Percentiles rank a stretch among this genome's conserved stretches.
phyloP scores from a whole-genome alignment of 2,329 filamentous ascomycete genomes.

The Xenoacremonium recifei region DNA sequence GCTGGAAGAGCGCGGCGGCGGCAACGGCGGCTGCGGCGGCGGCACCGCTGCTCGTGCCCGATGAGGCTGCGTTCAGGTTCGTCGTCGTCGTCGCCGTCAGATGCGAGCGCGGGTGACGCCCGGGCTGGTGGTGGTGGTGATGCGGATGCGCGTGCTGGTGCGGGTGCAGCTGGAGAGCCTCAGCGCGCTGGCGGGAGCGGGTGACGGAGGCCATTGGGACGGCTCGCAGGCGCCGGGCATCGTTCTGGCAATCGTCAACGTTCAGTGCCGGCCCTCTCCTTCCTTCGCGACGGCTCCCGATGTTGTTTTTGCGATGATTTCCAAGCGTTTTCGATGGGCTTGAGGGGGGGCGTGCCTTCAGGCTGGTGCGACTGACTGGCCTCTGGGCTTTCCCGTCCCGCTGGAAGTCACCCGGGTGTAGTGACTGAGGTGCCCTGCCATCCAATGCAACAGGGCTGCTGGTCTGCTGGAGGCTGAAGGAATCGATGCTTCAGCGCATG shows the following conservation, averaged over 20 bases:
- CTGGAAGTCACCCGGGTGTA: no score
- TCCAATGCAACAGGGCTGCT: no score
- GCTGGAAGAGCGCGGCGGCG: conserved; percentile 31
- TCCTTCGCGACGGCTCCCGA: conserved; percentile 26
- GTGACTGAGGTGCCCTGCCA: no score
- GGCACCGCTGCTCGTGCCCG: no score
- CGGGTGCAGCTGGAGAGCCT: conserved; percentile 41
- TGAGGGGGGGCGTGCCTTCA: conserved; percentile 1
- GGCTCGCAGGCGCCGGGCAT: conserved; percentile 35
- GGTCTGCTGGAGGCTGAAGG: no score
- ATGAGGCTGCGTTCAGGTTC: no score
- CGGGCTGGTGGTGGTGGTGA: conserved; percentile 25
- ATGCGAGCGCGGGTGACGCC: no score
- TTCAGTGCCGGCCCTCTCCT: conserved; percentile 18
- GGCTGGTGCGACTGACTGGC: no score
- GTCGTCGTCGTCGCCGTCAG: no score
- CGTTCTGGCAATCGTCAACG: conserved; percentile 29
- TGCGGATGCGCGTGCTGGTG: conserved; percentile 35
- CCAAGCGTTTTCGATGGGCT: conserved; percentile 21
- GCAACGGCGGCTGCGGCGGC: no score
- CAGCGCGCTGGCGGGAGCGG: conserved; percentile 50
- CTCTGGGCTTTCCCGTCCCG: no score
- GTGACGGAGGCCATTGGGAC: conserved; percentile 51
- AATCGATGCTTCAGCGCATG: no score
- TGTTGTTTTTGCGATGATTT: conserved; percentile 25